A percentile compares a stretch with the other conserved stretches of the same genome.
phyloP scores from a whole-genome alignment of 2,329 filamentous ascomycete genomes.

The Penicillium sclerotigenum region DNA sequence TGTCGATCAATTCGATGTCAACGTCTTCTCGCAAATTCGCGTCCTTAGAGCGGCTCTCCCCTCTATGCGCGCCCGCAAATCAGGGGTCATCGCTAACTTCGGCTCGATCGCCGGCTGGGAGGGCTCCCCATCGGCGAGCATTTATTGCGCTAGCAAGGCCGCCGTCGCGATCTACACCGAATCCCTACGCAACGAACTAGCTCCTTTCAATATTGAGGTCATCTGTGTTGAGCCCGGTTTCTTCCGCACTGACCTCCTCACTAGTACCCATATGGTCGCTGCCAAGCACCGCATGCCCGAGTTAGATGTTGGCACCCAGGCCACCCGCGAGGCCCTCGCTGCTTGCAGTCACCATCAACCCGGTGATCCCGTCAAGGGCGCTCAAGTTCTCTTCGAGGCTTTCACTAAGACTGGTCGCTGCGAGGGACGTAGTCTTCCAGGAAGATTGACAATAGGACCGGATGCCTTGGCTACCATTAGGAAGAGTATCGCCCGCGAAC shows the following conservation, averaged over 20 bases:
- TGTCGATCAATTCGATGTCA: not conserved
- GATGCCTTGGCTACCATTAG: not conserved
- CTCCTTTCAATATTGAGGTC: not conserved
- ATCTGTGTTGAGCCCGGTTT: not conserved
- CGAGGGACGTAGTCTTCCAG: not conserved
- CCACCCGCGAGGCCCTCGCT: not conserved
- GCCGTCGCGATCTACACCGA: not conserved
- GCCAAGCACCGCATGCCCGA: not conserved
- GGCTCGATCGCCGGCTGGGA: not conserved
- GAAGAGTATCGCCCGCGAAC: not conserved
- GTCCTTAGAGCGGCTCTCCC: not conserved
- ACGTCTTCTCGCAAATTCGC: not conserved
- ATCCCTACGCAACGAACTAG: not conserved
- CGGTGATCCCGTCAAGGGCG: conserved; percentile 5
- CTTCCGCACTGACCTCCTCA: not conserved
- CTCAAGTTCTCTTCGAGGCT: conserved; percentile 12
- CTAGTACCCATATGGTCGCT: not conserved
- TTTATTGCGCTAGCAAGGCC: not conserved
- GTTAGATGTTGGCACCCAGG: not conserved
- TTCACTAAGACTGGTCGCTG: conserved; percentile 9
- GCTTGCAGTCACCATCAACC: not conserved
- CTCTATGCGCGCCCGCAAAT: not conserved
- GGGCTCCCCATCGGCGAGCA: not conserved
- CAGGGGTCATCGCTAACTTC: not conserved
- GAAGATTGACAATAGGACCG: not conserved